Conservation (phyloP, 306 rosid species). For the Acacia acuminata region DNA sequence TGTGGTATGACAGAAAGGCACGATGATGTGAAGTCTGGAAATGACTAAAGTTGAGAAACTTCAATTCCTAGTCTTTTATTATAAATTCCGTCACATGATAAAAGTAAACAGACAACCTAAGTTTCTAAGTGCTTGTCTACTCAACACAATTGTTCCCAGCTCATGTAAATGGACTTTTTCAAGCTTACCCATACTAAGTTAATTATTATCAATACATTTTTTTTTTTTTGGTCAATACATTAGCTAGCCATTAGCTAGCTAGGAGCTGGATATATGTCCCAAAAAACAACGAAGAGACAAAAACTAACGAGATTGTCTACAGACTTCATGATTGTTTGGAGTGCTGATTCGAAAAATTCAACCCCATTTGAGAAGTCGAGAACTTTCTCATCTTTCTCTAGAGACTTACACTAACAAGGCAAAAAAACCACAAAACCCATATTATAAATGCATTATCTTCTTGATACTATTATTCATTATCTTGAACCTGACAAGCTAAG, state of each 20-base stretch:
- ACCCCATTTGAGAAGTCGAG: background rate
- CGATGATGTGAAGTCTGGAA: background rate
- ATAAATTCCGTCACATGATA: background rate
- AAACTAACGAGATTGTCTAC: background rate
- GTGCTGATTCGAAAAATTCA: background rate
- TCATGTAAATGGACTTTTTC: background rate
- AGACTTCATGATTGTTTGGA: background rate
- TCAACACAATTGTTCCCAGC: constrained; percentile 5
- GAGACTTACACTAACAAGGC: background rate
- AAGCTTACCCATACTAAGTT: background rate
- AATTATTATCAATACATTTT: background rate
- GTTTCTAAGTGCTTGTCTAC: background rate
- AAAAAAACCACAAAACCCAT: background rate
- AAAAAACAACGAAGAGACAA: background rate
- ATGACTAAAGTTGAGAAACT: constrained; percentile 2
- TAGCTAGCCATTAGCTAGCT: background rate
- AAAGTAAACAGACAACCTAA: background rate
- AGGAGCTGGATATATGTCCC: background rate
- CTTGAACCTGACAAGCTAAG: constrained; percentile 2
- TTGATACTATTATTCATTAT: background rate
- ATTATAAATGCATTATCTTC: background rate
- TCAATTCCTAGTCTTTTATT: background rate
- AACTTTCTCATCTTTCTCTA: background rate
- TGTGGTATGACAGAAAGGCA: background rate
- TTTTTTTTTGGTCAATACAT: too few relatives aligned